Conservation (phyloP, 768 basidiomycete genomes). For the Strobilomyces confusus region DNA sequence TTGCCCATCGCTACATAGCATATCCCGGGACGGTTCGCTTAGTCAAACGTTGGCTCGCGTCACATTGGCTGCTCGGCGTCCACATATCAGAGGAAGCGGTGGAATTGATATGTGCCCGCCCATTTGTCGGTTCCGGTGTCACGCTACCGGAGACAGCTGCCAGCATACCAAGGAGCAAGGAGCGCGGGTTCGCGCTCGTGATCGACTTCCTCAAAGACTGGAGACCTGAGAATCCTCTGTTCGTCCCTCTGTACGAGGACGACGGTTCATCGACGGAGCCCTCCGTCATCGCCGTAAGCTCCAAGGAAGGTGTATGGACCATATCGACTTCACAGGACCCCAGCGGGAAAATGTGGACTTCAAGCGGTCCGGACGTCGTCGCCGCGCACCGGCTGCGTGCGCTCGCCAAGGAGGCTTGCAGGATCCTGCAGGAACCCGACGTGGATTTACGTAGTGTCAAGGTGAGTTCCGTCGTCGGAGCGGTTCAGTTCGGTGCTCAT, state of each 20-base stretch:
- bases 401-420: slow-evolving; percentile 74
- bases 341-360: slow-evolving; percentile 75
- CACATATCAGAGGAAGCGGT: slow-evolving; percentile 76
- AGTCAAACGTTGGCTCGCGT: slow-evolving; percentile 88
- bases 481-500: not conserved
- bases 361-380: slow-evolving; percentile 57
- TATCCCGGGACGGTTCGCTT: slow-evolving; percentile 84
- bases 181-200: slow-evolving; percentile 73
- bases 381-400: slow-evolving; percentile 70
- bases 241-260: slow-evolving; percentile 65
- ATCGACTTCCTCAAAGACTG: slow-evolving; percentile 74
- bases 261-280: slow-evolving; percentile 5
- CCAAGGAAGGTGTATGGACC: slow-evolving; percentile 60
- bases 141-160: slow-evolving; percentile 34
- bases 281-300: slow-evolving; percentile 26
- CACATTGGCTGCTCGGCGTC: slow-evolving; percentile 78
- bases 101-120: slow-evolving; percentile 78
- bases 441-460: slow-evolving; percentile 50
- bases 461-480: slow-evolving; percentile 37
- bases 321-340: slow-evolving; percentile 76
- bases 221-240: slow-evolving; percentile 74
- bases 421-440: slow-evolving; percentile 51
- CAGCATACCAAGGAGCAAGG: slow-evolving; percentile 67
- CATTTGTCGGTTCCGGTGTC: slow-evolving; percentile 58
- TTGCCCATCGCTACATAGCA: slow-evolving; percentile 76